Evolutionary conservation across 225 moss, liverwort and hornwort species (phyloP), one percentile per base, ranked within the genome.

Genomic region (Thuidium tamariscinum): DNA sequence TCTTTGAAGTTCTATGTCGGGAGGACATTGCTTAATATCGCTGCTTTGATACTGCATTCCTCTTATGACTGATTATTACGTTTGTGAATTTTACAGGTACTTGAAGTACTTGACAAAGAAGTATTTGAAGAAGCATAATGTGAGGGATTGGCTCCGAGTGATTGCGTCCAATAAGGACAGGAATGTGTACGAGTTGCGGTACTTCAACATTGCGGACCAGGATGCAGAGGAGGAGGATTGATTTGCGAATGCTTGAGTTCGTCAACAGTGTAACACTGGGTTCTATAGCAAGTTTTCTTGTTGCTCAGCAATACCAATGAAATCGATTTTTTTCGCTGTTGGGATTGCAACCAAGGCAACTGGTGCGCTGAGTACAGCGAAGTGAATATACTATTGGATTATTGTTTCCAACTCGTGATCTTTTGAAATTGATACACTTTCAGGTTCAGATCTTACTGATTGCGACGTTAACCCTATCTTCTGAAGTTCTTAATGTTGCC

Each of bases 91-190:
- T 9, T 44, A 10, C 90, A 95, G 95, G 63, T 95, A 96, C 71
- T 88, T 96, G 69, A 96, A 96, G 85, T 96, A 96, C 88, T 92
- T 96, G 79, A 95, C 95, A 48, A 96, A 96, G 87, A 96, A 96
- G 90, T 95, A 90, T 48, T 88, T 90, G 83, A 90, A 90, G 90
- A 90, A 90, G 88, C 90, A 90, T 83, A 90, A 90, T 12, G 90
- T 90, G 83, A 86, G 90, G 83, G 90, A 90, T 90, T 90, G 90
- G 90, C 90, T 90, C 75, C 90, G 90, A 73, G 90, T 90, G 90
- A 90, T 90, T 80, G 86, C 90, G n/a, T 90, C 90, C 76, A 90
- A 90, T 83, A 90, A 90, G 90, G 90, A 90, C 83, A 86, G 90
- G 80, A 90, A 90, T 56, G 88, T 90, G 70, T 90, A 90, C 57